Evolutionary conservation across 2,329 filamentous ascomycete species (phyloP).

Genomic region (Neofusicoccum ribis): DNA sequence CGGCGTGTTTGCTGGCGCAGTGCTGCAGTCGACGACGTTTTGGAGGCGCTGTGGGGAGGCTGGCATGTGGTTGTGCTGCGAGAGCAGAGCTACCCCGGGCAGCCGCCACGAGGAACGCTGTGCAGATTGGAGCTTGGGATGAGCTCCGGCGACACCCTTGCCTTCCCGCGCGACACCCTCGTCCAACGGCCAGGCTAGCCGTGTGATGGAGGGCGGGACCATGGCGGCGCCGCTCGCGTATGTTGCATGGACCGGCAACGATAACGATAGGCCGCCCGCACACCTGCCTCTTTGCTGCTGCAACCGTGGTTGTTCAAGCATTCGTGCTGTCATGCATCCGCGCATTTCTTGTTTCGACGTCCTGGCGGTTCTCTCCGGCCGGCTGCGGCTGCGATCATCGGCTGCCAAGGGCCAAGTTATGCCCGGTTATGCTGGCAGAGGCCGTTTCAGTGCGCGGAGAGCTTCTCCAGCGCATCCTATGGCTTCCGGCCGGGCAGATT

Average conservation of each 20-base stretch:
- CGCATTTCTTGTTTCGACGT: slow-evolving; percentile 17
- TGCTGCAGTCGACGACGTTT: background rate
- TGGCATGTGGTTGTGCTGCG: slow-evolving; percentile 7
- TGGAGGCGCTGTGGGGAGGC: background rate
- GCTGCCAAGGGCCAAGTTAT: background rate
- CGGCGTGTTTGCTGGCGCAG: background rate
- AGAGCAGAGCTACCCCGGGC: slow-evolving; percentile 3
- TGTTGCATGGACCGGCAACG: slow-evolving; percentile 3
- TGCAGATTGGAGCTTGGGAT: slow-evolving; percentile 15
- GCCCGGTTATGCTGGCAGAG: background rate
- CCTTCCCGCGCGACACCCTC: slow-evolving; percentile 18
- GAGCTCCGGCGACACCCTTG: slow-evolving; percentile 9
- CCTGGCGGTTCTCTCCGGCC: slow-evolving; percentile 12
- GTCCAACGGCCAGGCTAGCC: slow-evolving; percentile 16
- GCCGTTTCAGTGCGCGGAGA: slow-evolving; percentile 2
- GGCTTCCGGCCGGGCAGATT: slow-evolving; percentile 1
- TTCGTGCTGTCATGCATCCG: slow-evolving; percentile 13
- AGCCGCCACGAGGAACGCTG: slow-evolving; percentile 8
- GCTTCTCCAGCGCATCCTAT: background rate
- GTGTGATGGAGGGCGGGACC: slow-evolving; percentile 3
- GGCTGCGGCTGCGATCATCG: slow-evolving; percentile 11
- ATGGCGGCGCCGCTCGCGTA: slow-evolving; percentile 13
- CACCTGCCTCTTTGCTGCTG: slow-evolving; percentile 3
- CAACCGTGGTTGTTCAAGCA: slow-evolving; percentile 5
- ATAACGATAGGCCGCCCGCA: slow-evolving; percentile 11